Base-by-base conservation (phyloP, 1,284 basidiomycete species). In the Naganishia sp. region DNA sequence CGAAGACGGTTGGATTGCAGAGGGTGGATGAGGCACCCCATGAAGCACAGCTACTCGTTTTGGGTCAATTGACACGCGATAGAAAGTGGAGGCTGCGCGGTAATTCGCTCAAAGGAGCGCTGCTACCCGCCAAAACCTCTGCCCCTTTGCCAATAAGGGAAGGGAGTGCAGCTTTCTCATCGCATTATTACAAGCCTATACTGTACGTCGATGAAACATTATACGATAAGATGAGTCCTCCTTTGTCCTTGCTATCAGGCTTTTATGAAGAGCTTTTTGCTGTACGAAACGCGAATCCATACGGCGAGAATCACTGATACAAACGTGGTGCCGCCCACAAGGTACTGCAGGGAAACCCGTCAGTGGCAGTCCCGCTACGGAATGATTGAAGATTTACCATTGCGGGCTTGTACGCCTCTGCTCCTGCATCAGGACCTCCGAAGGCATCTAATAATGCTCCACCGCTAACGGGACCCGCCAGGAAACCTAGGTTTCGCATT, bases 361-460 rank as follows among this genome's bases (percentile, higher is more conserved):
- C 28, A 46, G 32, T 21, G 18, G 6, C 1, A 23, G 18, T 23
- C 21, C 15, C 23, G 42, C 15, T 18, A 35, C 2, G 18, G 3
- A 13, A 11, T 15, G 13, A 11, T 32, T 11, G 4, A 15, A 15
- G 6, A 60, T 66, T 66, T 43, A 69, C 68, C 52, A 71, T 71
- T 3, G 65, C 67, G 15, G 70, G 70, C 17, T 57, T 50, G 55
- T 71, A 71, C 2, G 70, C 67, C 25, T 47, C 60, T 10, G 70
- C 63, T 2, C 70, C 70, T 31, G 60, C 41, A 13, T 62, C 31
- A 2, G 67, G 52, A 4, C 70, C 70, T 32, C 70, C 70, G 42
- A 71, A 68, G 1, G 68, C 70, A 54, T 71, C 70, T 9, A 71
- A 45, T 28, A 71, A 55, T 6, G 68, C 62, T 2, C 70, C 68